phyloP scores from a whole-genome alignment of 192 early-diverging fungal genomes.

The Fimicolochytrium jonesii region DNA sequence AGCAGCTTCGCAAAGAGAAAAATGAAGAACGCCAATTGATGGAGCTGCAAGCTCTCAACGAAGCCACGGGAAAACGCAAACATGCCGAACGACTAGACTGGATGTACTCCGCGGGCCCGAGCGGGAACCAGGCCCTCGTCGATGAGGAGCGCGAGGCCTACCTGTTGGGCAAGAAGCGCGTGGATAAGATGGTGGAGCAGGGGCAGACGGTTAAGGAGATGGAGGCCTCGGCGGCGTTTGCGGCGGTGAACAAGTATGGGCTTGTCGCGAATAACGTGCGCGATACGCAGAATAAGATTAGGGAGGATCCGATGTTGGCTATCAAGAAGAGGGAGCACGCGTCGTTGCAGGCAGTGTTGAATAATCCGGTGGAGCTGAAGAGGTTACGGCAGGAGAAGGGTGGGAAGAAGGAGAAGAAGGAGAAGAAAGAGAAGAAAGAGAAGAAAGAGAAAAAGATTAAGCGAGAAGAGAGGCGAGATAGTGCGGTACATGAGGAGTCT shows the following conservation, averaged over 20 bases:
- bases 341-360: conserved; percentile 67
- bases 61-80: conserved; percentile 49
- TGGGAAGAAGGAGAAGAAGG: conserved; percentile 49
- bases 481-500: too few relatives aligned
- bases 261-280: conserved; percentile 67
- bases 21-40: conserved; percentile 85
- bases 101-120: conserved; percentile 88
- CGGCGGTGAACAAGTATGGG: conserved; percentile 35
- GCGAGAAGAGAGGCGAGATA: neutral
- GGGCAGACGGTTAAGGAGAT: conserved; percentile 41
- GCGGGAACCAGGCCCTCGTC: conserved; percentile 32
- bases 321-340: conserved; percentile 87
- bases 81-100: conserved; percentile 79
- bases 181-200: conserved; percentile 57
- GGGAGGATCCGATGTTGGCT: conserved; percentile 87
- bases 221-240: neutral
- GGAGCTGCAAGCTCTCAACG: conserved; percentile 77
- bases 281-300: conserved; percentile 77
- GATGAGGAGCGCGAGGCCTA: conserved; percentile 81
- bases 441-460: conserved; percentile 43
- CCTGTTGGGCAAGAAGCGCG: conserved; percentile 82
- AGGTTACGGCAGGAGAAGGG: conserved; percentile 43
- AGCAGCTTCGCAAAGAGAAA: conserved; percentile 85
- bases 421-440: conserved; percentile 45
- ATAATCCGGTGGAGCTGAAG: conserved; percentile 67